Evolutionary conservation across 768 basidiomycete genomes (phyloP).

Genomic region (Suillus discolor): DNA sequence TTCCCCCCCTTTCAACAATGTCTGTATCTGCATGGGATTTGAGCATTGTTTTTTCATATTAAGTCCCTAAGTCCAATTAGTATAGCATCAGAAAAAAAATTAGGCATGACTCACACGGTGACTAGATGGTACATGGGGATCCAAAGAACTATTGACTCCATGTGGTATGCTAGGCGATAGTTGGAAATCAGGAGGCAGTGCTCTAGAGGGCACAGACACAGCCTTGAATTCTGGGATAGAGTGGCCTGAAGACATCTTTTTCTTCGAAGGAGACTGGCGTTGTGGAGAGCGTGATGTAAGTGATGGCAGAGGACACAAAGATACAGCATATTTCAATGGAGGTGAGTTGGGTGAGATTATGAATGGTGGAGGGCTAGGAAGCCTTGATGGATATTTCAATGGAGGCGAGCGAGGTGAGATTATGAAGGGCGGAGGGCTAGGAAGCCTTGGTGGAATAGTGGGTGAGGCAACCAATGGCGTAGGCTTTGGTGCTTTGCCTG

Average conservation of each 20-base stretch:
- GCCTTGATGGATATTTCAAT: not conserved
- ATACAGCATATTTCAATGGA: not conserved
- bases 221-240: not conserved
- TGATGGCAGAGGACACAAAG: not conserved
- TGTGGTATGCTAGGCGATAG: not conserved
- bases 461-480: not conserved
- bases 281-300: not conserved
- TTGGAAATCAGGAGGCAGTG: not conserved
- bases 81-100: not conserved
- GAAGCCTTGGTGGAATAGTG: not conserved
- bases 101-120: not conserved
- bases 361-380: not conserved
- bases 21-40: not conserved
- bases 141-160: not conserved
- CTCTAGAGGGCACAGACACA: not conserved
- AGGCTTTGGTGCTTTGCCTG: not conserved
- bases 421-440: not conserved
- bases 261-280: not conserved
- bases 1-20: not conserved
- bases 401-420: not conserved
- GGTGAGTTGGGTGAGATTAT: not conserved
- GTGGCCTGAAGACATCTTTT: not conserved
- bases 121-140: not conserved
- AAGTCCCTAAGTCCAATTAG: not conserved
- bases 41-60: not conserved